Conservation (phyloP, 345 rosid species). For the Anastatica hierochuntica region DNA sequence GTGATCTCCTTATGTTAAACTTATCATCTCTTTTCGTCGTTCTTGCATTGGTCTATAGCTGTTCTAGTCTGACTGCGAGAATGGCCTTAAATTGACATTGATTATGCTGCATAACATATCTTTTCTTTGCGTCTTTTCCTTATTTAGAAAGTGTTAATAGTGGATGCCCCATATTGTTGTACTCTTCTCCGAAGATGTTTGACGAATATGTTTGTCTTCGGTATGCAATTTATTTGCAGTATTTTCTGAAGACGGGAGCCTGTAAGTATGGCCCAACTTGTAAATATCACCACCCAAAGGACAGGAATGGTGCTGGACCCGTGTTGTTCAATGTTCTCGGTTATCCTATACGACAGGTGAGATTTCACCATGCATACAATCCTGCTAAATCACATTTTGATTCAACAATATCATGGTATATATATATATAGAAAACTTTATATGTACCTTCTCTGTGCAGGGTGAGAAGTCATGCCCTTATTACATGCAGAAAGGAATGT, state of each 20-base stretch:
- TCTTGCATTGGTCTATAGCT: background rate
- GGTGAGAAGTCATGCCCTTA: constrained; percentile 73
- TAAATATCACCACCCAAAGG: constrained; percentile 84
- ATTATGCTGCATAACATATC: background rate
- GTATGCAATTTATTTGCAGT: constrained; percentile 32
- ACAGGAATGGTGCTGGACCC: constrained; percentile 81
- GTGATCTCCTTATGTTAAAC: constrained; percentile 20
- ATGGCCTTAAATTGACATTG: background rate
- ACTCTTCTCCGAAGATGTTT: background rate
- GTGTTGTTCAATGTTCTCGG: constrained; percentile 57
- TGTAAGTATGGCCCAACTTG: constrained; percentile 79
- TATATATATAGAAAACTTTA: background rate
- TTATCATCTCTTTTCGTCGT: background rate
- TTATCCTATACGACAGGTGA: constrained; percentile 73
- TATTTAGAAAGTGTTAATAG: background rate
- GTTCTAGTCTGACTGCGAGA: background rate
- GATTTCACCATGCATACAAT: background rate
- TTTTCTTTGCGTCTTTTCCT: background rate
- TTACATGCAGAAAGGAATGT: constrained; percentile 66
- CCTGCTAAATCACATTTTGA: background rate
- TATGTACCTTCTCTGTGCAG: constrained; percentile 25
- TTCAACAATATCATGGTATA: background rate
- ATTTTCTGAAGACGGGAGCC: constrained; percentile 72
- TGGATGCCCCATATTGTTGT: background rate
- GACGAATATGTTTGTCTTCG: constrained; percentile 1